Conservation (phyloP, 495 filamentous ascomycete genomes). For the Penicillium malachiteum region DNA sequence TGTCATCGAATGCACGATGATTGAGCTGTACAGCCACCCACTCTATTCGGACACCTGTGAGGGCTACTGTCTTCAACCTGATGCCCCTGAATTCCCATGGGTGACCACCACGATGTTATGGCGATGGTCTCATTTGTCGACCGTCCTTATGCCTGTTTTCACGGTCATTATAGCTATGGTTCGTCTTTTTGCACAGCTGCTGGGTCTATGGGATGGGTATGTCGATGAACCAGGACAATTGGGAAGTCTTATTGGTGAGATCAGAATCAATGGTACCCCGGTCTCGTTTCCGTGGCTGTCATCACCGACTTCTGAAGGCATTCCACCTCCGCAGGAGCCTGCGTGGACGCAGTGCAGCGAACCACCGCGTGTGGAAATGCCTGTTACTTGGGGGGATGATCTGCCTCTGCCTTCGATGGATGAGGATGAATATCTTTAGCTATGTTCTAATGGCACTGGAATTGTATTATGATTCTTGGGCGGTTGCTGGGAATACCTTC, state of each 20-base stretch:
- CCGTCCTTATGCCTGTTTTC: slow-evolving; percentile 31
- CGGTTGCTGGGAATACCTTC: too few relatives aligned
- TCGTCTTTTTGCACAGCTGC: slow-evolving; percentile 34
- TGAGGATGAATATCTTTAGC: slow-evolving; percentile 36
- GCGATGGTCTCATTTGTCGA: slow-evolving; percentile 42
- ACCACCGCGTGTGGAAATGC: slow-evolving; percentile 7
- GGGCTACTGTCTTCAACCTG: slow-evolving; percentile 45
- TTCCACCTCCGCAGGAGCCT: slow-evolving; percentile 11
- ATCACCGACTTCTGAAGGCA: slow-evolving; percentile 7
- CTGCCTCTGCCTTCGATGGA: slow-evolving; percentile 30
- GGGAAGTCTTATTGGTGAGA: slow-evolving; percentile 31
- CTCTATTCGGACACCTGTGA: slow-evolving; percentile 43
- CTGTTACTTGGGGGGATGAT: slow-evolving; percentile 15
- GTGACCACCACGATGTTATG: slow-evolving; percentile 49
- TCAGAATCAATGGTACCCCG: slow-evolving; percentile 35
- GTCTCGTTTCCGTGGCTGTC: slow-evolving; percentile 27
- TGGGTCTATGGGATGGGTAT: slow-evolving; percentile 46
- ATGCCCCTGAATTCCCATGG: slow-evolving; percentile 47
- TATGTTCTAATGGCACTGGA: neutral
- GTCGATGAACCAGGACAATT: slow-evolving; percentile 34
- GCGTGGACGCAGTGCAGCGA: slow-evolving; percentile 16
- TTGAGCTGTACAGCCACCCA: slow-evolving; percentile 60
- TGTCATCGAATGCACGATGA: slow-evolving; percentile 59
- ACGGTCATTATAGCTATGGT: slow-evolving; percentile 32
- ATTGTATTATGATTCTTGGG: too few relatives aligned